These are phyloP conservation scores for Triglochin maritima DNA, from an alignment of 106 monocot genomes.

Conservation along the genomic window DNA sequence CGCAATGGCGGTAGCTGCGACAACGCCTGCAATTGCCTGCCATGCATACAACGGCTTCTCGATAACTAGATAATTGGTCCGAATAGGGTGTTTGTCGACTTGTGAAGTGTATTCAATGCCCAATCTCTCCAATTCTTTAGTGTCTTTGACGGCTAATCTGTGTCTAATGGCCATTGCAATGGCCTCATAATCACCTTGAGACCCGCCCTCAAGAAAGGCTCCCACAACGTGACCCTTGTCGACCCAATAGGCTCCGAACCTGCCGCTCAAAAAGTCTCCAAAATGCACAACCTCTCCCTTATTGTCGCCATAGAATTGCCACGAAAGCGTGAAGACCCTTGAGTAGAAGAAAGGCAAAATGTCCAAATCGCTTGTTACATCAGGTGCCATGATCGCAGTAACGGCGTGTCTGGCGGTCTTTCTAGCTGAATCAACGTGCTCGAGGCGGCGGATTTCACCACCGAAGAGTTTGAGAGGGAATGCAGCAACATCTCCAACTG, in stretches of 20 bases:
- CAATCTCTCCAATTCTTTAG: slow-evolving; percentile 36
- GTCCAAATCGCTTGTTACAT: slow-evolving; percentile 50
- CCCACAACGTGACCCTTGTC: slow-evolving; percentile 45
- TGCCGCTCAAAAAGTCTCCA: slow-evolving; percentile 47
- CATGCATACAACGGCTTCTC: slow-evolving; percentile 33
- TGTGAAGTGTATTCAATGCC: slow-evolving; percentile 57
- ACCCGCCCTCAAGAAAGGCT: slow-evolving; percentile 85
- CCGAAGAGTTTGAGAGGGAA: slow-evolving; percentile 90
- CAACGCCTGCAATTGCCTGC: slow-evolving; percentile 62
- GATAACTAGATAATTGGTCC: slow-evolving; percentile 12
- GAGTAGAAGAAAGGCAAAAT: slow-evolving; percentile 96
- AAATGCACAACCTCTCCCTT: slow-evolving; percentile 69
- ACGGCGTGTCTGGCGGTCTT: slow-evolving; percentile 83
- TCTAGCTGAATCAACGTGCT: slow-evolving; percentile 91
- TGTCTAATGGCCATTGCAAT: slow-evolving; percentile 47
- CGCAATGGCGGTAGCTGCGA: slow-evolving; percentile 42
- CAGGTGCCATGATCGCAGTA: slow-evolving; percentile 45
- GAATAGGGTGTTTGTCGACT: slow-evolving; percentile 11
- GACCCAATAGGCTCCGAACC: slow-evolving; percentile 86
- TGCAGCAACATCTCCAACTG: slow-evolving; percentile 88
- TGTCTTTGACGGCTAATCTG: slow-evolving; percentile 28
- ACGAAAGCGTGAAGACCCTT: slow-evolving; percentile 76
- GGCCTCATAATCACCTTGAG: slow-evolving; percentile 66
- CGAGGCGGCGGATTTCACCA: slow-evolving; percentile 58
- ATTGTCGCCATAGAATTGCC: slow-evolving; percentile 98